A percentile compares a stretch with the other conserved stretches of the same genome.
Evolutionary conservation across 108 stramenopile genomes (phyloP).

Genomic region (Asterionellopsis glacialis): DNA sequence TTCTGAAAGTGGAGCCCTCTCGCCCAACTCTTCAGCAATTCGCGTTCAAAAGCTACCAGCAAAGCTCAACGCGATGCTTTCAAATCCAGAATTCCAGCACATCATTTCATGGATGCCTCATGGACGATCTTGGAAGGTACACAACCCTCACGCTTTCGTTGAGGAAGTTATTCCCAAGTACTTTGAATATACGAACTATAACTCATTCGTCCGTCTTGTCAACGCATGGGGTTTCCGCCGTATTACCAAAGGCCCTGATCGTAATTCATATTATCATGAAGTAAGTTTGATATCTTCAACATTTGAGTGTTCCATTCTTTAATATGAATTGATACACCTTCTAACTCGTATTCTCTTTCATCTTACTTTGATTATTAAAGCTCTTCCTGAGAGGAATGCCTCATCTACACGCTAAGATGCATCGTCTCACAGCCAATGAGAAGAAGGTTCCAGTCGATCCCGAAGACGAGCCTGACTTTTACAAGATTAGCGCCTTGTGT

Average conservation of each 20-base stretch:
- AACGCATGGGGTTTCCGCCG: conserved; percentile 63
- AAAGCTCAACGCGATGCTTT: conserved; percentile 52
- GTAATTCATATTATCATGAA: conserved; percentile 45
- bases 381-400: conserved; percentile 48
- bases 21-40: too few relatives aligned
- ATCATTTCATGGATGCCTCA: conserved; percentile 52
- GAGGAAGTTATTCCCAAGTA: conserved; percentile 21
- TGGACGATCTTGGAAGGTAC: conserved; percentile 33
- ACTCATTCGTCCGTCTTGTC: neutral
- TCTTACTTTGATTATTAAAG: neutral
- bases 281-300: neutral
- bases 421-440: conserved; percentile 43
- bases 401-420: conserved; percentile 45
- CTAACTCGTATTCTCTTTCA: too few relatives aligned
- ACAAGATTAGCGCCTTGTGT: conserved; percentile 38
- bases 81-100: conserved; percentile 45
- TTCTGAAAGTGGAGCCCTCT: too few relatives aligned
- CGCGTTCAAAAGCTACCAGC: conserved; percentile 20
- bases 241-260: conserved; percentile 35
- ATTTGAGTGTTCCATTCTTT: too few relatives aligned
- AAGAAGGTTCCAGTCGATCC: conserved; percentile 40
- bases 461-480: conserved; percentile 55
- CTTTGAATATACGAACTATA: conserved; percentile 23
- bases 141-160: conserved; percentile 23
- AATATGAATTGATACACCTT: too few relatives aligned